These are phyloP conservation scores for Venustampulla echinocandica DNA, from an alignment of 495 filamentous ascomycete genomes.

Conservation along the genomic window DNA sequence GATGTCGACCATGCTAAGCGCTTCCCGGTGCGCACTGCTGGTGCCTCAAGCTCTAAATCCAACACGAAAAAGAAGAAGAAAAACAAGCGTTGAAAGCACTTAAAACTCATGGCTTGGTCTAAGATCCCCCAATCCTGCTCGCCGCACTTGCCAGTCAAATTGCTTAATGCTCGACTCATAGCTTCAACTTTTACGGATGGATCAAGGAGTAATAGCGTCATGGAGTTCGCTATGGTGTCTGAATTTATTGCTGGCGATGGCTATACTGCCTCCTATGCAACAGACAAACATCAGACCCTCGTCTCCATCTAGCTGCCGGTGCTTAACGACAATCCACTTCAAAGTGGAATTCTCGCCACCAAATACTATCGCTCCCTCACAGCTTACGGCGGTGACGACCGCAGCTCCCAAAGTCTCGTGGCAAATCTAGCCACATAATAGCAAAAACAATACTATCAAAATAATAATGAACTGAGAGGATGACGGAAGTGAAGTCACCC, in stretches of 20 bases:
- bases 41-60: constrained; percentile 29
- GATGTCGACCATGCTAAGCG: constrained; percentile 66
- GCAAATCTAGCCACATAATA: constrained; percentile 67
- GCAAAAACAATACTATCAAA: constrained; percentile 57
- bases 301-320: background rate
- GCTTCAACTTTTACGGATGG: no score
- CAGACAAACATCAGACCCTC: background rate
- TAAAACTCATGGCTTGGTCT: background rate
- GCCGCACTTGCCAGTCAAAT: background rate
- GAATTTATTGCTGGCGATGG: background rate
- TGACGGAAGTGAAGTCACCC: no score
- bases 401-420: constrained; percentile 64
- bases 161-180: background rate
- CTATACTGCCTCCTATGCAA: background rate
- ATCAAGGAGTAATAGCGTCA: no score
- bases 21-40: constrained; percentile 42
- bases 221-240: background rate
- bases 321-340: constrained; percentile 3
- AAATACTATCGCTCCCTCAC: constrained; percentile 58
- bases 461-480: no score
- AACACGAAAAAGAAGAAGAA: constrained; percentile 27
- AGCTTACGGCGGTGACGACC: constrained; percentile 55
- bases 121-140: background rate
- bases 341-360: constrained; percentile 57
- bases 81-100: constrained; percentile 11